phyloP scores from a whole-genome alignment of 78 protist species.

The Polysphondylium violaceum region DNA sequence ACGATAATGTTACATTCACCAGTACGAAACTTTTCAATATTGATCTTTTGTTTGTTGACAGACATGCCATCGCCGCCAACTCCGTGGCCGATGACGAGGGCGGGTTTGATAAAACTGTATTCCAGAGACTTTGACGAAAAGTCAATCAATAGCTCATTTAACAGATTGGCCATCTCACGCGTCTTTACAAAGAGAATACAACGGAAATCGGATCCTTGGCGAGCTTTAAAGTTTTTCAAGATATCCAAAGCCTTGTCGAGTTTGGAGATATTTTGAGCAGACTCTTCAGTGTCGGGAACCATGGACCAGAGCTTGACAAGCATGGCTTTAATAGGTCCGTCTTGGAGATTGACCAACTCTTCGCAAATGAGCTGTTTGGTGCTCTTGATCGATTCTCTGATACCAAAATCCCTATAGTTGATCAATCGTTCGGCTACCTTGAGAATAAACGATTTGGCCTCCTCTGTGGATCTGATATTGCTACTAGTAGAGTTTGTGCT shows the following conservation, averaged over 20 bases:
- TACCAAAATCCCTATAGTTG: no score
- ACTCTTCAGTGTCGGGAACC: neutral
- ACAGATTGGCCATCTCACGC: neutral
- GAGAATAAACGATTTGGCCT: no score
- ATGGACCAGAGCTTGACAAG: neutral
- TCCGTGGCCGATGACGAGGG: constrained; percentile 14
- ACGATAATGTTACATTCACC: constrained; percentile 12
- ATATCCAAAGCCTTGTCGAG: constrained; percentile 11
- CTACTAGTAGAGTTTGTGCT: no score
- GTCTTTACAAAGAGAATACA: constrained; percentile 36
- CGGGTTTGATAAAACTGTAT: constrained; percentile 10
- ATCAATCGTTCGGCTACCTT: no score
- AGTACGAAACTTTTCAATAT: neutral
- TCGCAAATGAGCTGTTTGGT: no score
- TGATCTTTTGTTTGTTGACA: neutral
- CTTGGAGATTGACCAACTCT: neutral
- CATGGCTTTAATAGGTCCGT: neutral
- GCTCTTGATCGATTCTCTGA: no score
- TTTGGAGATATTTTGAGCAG: constrained; percentile 6
- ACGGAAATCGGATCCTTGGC: neutral
- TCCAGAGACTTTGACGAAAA: neutral
- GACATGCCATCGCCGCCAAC: constrained; percentile 1
- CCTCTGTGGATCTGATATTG: no score
- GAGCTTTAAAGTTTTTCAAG: neutral
- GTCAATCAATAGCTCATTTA: neutral